A percentile compares a stretch with the other conserved stretches of the same genome.
Evolutionary conservation across 2,329 filamentous ascomycete genomes (phyloP).

Genomic region (Penicillium oxalicum): DNA sequence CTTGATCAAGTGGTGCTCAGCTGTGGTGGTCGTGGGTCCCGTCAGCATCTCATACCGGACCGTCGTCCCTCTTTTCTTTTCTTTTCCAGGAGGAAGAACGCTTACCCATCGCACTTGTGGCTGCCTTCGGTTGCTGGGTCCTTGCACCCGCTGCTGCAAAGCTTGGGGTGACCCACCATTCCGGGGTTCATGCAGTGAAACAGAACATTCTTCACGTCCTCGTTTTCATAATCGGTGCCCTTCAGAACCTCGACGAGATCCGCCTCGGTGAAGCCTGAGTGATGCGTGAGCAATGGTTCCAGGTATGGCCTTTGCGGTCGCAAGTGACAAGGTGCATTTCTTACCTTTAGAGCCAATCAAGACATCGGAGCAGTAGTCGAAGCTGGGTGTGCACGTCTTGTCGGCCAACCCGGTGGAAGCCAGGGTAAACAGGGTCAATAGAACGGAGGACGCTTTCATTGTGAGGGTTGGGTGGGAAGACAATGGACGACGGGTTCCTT

Average conservation of each 20-base stretch:
- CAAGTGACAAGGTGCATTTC: not conserved
- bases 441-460: constrained; percentile 23
- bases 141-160: constrained; percentile 26
- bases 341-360: constrained; percentile 27
- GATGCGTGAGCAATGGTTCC: not conserved
- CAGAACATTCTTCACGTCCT: constrained; percentile 25
- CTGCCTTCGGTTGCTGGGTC: constrained; percentile 25
- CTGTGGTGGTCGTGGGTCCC: no score
- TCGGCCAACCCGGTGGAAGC: constrained; percentile 19
- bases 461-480: not conserved
- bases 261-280: constrained; percentile 24
- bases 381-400: constrained; percentile 31
- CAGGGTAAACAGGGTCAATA: constrained; percentile 16
- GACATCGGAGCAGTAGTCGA: constrained; percentile 30
- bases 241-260: constrained; percentile 25
- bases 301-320: no score
- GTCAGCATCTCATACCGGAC: no score
- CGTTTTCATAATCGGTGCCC: constrained; percentile 22
- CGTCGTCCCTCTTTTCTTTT: no score
- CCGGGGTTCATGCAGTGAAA: constrained; percentile 34
- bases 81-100: not conserved
- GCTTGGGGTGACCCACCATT: constrained; percentile 27
- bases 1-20: no score
- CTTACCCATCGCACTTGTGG: constrained; percentile 20
- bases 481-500: not conserved